A percentile compares a stretch with the other conserved stretches of the same genome.
Evolutionary conservation across 306 rosid species (phyloP).

Genomic region (Malus sieversii): DNA sequence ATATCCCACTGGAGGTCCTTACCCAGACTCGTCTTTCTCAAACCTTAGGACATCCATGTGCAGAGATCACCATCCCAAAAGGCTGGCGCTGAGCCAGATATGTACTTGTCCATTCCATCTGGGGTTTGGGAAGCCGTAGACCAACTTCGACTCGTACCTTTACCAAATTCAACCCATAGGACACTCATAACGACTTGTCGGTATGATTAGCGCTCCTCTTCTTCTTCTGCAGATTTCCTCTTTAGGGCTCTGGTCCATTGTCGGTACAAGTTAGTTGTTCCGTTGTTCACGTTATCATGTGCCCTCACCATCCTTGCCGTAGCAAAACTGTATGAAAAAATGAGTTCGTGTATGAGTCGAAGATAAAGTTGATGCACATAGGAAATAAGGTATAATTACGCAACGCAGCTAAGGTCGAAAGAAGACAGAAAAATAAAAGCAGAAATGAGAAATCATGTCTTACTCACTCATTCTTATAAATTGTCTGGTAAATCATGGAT

Average conservation of each 20-base stretch:
- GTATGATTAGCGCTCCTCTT: too few relatives aligned
- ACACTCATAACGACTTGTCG: not conserved
- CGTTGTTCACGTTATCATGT: too few relatives aligned
- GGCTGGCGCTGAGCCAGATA: not conserved
- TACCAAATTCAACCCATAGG: not conserved
- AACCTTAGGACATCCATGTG: not conserved
- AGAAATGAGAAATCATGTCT: too few relatives aligned
- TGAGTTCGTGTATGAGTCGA: not conserved
- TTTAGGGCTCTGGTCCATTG: not conserved
- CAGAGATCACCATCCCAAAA: not conserved
- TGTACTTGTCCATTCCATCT: not conserved
- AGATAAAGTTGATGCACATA: not conserved
- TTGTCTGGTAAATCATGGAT: too few relatives aligned
- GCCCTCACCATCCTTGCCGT: not conserved
- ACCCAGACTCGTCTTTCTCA: not conserved
- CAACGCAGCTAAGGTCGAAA: too few relatives aligned
- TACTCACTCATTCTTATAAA: too few relatives aligned
- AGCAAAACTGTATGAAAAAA: not conserved
- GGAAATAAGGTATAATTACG: not conserved
- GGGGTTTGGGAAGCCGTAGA: not conserved
- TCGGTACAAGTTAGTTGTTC: too few relatives aligned
- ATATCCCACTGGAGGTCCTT: not conserved
- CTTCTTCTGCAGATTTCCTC: not conserved
- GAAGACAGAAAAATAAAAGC: too few relatives aligned
- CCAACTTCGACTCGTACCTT: not conserved